phyloP scores from a whole-genome alignment of 305 asterid genomes.

The Solanum hybrid region DNA sequence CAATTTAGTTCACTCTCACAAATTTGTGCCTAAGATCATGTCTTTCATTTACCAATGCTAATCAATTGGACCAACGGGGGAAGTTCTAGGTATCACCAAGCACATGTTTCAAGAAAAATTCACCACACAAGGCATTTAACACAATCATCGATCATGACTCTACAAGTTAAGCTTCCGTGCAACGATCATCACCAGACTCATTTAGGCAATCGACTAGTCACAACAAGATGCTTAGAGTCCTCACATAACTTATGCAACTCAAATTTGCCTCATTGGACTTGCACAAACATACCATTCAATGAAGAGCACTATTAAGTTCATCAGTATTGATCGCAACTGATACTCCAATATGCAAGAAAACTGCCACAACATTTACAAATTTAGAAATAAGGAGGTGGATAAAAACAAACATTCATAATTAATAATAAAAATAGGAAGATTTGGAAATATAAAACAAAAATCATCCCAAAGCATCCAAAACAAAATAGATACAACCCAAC shows the following conservation, averaged over 20 bases:
- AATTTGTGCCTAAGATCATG: neutral
- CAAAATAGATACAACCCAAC: neutral
- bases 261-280: neutral
- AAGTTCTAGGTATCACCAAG: neutral
- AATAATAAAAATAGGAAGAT: neutral
- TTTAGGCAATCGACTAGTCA: no score
- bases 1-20: no score
- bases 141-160: neutral
- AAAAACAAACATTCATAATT: no score
- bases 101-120: neutral
- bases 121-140: neutral
- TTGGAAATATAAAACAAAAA: neutral
- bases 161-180: neutral
- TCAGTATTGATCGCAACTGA: no score
- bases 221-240: neutral
- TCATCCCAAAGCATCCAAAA: neutral
- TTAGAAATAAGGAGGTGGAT: neutral
- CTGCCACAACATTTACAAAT: neutral
- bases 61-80: neutral
- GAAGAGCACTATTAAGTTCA: neutral
- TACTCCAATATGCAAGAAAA: neutral
- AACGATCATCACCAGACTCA: neutral
- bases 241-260: neutral
- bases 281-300: neutral
- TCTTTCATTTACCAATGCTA: neutral